These are phyloP conservation scores for Pythium guiyangense DNA, from an alignment of 352 stramenopile genomes.

Conservation along the genomic window DNA sequence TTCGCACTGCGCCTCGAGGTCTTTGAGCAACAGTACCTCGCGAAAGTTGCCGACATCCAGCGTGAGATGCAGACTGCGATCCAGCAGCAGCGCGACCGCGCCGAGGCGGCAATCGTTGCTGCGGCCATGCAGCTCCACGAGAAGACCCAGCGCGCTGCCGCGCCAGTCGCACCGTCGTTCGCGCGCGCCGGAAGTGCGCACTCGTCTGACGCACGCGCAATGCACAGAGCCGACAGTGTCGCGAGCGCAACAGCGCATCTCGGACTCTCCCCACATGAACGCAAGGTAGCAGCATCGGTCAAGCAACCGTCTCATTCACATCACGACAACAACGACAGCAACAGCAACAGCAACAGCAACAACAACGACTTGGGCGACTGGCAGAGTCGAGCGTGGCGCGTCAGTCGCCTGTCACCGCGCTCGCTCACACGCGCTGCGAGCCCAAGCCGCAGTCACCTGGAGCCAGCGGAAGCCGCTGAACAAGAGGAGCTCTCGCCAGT, in stretches of 20 bases:
- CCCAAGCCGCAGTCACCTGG: neutral
- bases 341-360: too few relatives aligned
- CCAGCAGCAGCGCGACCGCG: conserved; percentile 32
- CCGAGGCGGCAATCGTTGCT: conserved; percentile 29
- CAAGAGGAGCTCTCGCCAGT: conserved; percentile 28
- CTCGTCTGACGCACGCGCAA: too few relatives aligned
- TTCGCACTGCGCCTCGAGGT: conserved; percentile 50
- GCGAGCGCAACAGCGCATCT: too few relatives aligned
- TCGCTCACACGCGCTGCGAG: neutral
- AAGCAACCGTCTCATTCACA: too few relatives aligned
- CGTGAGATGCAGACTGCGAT: conserved; percentile 45
- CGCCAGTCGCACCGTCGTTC: neutral
- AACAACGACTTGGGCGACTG: too few relatives aligned
- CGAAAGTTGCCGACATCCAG: conserved; percentile 49
- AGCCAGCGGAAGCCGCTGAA: neutral
- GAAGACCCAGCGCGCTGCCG: conserved; percentile 27
- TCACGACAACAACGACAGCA: too few relatives aligned
- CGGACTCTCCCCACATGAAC: too few relatives aligned
- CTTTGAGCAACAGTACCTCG: conserved; percentile 59
- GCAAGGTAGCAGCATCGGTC: too few relatives aligned
- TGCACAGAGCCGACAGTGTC: too few relatives aligned
- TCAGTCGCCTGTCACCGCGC: too few relatives aligned
- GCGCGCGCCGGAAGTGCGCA: neutral
- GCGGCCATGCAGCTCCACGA: conserved; percentile 44
- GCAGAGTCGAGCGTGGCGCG: too few relatives aligned